Evolutionary conservation across 2,329 filamentous ascomycete genomes (phyloP), one percentile per base, ranked within the genome.

Genomic region (Ophiostoma himal-ulmi): DNA sequence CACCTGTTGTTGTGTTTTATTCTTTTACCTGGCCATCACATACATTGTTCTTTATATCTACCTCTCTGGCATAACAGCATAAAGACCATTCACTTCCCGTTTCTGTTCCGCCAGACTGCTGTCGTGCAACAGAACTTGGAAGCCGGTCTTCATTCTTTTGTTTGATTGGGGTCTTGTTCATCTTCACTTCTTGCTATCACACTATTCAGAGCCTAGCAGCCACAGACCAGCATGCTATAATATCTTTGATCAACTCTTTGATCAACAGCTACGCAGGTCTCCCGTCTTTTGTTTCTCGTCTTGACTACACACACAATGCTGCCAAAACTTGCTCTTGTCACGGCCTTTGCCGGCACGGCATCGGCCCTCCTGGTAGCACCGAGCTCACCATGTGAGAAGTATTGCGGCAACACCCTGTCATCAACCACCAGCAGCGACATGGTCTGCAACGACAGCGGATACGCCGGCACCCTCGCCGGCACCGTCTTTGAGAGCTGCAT

Each of bases 401-500:
- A 80, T 44, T 88, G 86, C 76, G 86, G 86, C 76, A 88, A 88
- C 71, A 81, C 84, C 5, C 79, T 85, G 52, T 77, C 79, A 14
- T 74, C 78, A 5, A 87, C 84, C 0, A 78, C 82, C 77, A n/a
- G 72, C 80, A 1, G 77, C 78, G 85, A 88, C n/a, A 81, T 88
- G 6, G 78, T 79, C 0, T 86, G 84, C 71, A 74, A 76, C 17
- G 80, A 86, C 68, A 64, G 72, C 2, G 79, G 81, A 2, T 86
- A 81, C 70, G 76, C 76, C 11, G 75, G 76, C 3, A 77, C 78
- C 0, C 69, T 76, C 0, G 73, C 39, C 0, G 84, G 84, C 0
- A 81, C 81, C 67, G 82, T 82, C 68, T 86, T 81, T 76, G 79
- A 81, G 73, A 80, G 78, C 44, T 86, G 84, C 54, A n/a, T 84